A percentile compares a stretch with the other conserved stretches of the same genome.
Conservation (phyloP, 345 rosid species). For the Populus alba region DNA sequence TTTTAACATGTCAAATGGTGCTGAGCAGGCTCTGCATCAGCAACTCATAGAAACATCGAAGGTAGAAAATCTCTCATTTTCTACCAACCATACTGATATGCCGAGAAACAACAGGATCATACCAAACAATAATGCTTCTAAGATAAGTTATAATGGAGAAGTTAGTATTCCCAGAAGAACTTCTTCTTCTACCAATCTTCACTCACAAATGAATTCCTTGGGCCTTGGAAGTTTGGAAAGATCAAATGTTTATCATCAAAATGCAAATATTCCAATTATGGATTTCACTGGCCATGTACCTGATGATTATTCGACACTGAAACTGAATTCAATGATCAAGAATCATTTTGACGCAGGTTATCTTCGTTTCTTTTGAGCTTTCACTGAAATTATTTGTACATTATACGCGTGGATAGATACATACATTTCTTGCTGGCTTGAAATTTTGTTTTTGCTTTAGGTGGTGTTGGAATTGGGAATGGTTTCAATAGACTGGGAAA, state of each 20-base stretch:
- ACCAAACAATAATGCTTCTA: constrained; percentile 43
- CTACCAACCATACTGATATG: constrained; percentile 45
- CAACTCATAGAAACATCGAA: constrained; percentile 40
- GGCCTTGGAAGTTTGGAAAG: constrained; percentile 50
- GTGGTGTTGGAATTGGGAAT: constrained; percentile 41
- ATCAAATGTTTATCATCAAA: constrained; percentile 40
- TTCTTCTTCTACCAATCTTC: constrained; percentile 64
- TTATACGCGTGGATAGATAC: neutral
- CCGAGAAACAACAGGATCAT: constrained; percentile 38
- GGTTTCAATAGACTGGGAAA: constrained; percentile 41
- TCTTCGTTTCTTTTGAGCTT: constrained; percentile 13
- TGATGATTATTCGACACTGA: constrained; percentile 51
- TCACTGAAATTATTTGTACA: neutral
- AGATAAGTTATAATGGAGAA: constrained; percentile 42
- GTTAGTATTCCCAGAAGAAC: constrained; percentile 59
- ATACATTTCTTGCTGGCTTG: neutral
- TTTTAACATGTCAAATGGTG: constrained; percentile 47
- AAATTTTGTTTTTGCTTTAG: constrained; percentile 24
- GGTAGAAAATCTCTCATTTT: constrained; percentile 45
- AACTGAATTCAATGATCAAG: constrained; percentile 39
- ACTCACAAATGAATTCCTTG: constrained; percentile 44
- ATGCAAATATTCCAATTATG: constrained; percentile 38
- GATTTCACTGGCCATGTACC: constrained; percentile 36
- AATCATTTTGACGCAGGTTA: constrained; percentile 53
- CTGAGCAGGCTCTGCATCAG: constrained; percentile 49